Evolutionary conservation across 2,329 filamentous ascomycete genomes (phyloP).

Genomic region (Colletotrichum nymphaeae): DNA sequence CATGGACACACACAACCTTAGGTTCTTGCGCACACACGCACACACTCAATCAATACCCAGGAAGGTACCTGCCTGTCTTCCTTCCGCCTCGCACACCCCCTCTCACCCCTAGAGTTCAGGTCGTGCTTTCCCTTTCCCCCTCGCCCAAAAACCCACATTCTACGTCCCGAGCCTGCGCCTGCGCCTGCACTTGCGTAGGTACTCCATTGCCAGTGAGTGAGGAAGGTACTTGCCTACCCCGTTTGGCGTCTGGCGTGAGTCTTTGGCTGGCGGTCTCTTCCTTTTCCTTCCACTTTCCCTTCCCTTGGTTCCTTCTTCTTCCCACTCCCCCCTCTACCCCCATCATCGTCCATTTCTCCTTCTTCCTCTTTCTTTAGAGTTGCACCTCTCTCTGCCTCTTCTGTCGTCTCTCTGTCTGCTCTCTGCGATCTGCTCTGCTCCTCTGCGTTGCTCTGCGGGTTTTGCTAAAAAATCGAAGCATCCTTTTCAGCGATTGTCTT

Average conservation of each 20-base stretch:
- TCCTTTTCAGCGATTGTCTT: constrained; percentile 35
- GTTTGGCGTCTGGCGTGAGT: constrained; percentile 40
- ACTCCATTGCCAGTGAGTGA: constrained; percentile 19
- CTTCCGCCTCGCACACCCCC: neutral
- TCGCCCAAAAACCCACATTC: constrained; percentile 21
- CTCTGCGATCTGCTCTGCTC: constrained; percentile 34
- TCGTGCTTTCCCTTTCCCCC: constrained; percentile 7
- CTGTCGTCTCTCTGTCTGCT: constrained; percentile 44
- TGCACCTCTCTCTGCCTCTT: constrained; percentile 40
- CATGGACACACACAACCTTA: too few relatives aligned
- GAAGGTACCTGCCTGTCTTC: neutral
- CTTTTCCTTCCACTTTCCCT: constrained; percentile 43
- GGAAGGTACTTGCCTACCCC: neutral
- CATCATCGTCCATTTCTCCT: constrained; percentile 21
- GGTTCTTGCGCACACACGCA: too few relatives aligned
- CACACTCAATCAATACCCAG: too few relatives aligned
- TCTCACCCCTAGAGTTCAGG: constrained; percentile 7
- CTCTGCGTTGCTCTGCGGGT: constrained; percentile 31
- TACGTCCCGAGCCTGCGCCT: neutral
- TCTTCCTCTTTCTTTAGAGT: constrained; percentile 34
- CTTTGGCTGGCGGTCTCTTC: constrained; percentile 40
- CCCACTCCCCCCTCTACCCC: constrained; percentile 36
- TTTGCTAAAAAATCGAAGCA: constrained; percentile 31
- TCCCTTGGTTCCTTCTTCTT: constrained; percentile 35
- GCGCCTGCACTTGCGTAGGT: neutral